Evolutionary conservation across 306 rosid species (phyloP), one percentile per base, ranked within the genome.

Genomic region (Mucuna pruriens): DNA sequence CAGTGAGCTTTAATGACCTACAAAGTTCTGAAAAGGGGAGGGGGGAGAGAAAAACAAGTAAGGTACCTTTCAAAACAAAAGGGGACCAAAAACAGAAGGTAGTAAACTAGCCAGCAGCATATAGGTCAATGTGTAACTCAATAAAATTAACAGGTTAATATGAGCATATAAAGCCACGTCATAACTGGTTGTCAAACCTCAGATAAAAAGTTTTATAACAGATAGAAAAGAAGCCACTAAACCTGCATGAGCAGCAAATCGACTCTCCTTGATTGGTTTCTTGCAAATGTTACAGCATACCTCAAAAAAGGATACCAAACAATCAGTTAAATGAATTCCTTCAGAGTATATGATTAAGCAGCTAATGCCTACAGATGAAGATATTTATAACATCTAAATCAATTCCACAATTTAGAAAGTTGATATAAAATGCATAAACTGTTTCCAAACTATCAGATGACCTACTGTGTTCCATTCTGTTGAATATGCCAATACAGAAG

Each of bases 241-340:
- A 95, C 99, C 99, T 90, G 96, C 91, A 89, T 95, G 99, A 85
- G 87, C 87, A 16, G 87, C 89, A 71, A 88, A 93, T 78, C 89
- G 97, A 64, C 93, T 93, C 81, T 92, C 91, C 91, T 86, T 91
- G 83, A 95, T 80, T 74, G 97, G 94, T 87, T 88, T 95, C 90
- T 95, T 95, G 89, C 99, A 95, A 84, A 69, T 86, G 86, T 90
- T 93, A 89, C 99, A 95, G 81, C 93, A 85, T 73, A 95, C 99
- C 99, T 95, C 64, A 84, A 87, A 72, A 72, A 74, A 68, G 72
- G 71, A 89, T 79, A 82, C 73, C 42, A 84, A 85, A 82, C 29
- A 78, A 84, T 71, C 69, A 85, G 80, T 89, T 42, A 62, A 57
- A 80, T 46, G 52, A 85, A 58, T 63, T 46, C 54, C 65, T 22